Conservation (phyloP, 2,329 filamentous ascomycete genomes). For the Calonectria pseudoreteaudii region DNA sequence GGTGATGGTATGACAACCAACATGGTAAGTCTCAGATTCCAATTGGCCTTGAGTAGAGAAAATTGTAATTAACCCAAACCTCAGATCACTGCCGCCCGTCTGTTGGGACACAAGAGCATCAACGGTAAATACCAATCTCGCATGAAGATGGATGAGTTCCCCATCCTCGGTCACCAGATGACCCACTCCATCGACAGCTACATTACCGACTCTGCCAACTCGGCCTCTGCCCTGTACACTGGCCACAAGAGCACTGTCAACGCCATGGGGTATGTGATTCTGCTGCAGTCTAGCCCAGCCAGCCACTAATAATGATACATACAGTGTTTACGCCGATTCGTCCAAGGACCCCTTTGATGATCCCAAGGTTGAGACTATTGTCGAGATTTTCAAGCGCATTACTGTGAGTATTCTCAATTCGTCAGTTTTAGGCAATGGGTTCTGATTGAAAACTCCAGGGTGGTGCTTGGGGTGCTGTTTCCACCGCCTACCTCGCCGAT, state of each 20-base stretch:
- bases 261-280: constrained; percentile 70
- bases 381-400: constrained; percentile 80
- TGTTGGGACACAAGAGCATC: constrained; percentile 84
- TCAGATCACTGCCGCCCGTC: constrained; percentile 78
- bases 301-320: constrained; percentile 17
- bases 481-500: constrained; percentile 85
- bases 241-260: constrained; percentile 89
- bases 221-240: constrained; percentile 82
- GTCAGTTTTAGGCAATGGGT: background rate
- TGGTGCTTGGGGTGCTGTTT: constrained; percentile 74
- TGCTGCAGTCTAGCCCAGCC: no score
- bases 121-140: constrained; percentile 85
- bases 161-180: constrained; percentile 89
- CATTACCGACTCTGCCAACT: constrained; percentile 90
- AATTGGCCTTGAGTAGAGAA: background rate
- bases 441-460: constrained; percentile 47
- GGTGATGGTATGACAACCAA: constrained; percentile 81
- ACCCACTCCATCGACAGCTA: constrained; percentile 87
- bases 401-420: constrained; percentile 60
- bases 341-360: constrained; percentile 81
- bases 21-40: constrained; percentile 59
- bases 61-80: constrained; percentile 19
- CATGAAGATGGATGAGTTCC: constrained; percentile 85
- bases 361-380: constrained; percentile 87
- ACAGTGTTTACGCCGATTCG: constrained; percentile 79